Evolutionary conservation across 345 rosid genomes (phyloP), one percentile per base, ranked within the genome.

Genomic region (Gossypioides kirkii): DNA sequence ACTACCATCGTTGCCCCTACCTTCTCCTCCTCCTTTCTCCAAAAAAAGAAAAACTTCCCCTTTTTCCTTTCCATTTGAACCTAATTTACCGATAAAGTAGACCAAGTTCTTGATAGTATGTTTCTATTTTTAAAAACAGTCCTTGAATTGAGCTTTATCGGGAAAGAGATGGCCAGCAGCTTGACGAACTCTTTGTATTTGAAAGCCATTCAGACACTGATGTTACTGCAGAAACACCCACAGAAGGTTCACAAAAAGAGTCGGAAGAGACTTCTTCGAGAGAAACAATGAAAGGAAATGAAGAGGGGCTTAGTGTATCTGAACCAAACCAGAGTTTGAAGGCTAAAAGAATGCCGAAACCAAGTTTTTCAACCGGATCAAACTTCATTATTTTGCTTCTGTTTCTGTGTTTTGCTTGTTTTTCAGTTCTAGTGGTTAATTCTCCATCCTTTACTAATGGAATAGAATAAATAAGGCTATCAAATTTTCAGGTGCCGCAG

Each of bases 121-220:
- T n/a, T n/a, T n/a, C n/a, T n/a, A n/a, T n/a, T n/a, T n/a, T n/a
- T n/a, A n/a, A n/a, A n/a, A n/a, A n/a, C n/a, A 91, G 87, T 77
- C 94, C 90, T 8, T 73, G 91, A 61, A 75, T 88, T 10, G 84
- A 80, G 71, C 77, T 73, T 26, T 81, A 72, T 55, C 81, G 76
- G 61, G 82, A 75, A 62, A 76, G 73, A 62, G 86, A 79, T 25
- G 78, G 87, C 20, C 76, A 74, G 75, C 82, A 80, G 77, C 90
- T 90, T 0, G 88, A 86, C n/a, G 87, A 86, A 13, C 72, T 79
- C 70, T 85, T 87, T 76, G 71, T 70, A 55, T 80, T 85, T 12
- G 92, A 89, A 56, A 80, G 83, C 65, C 80, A 74, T 52, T 84
- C 90, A 0, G 92, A 88, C 18, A 61, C 84, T 71, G 94, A 90